These are phyloP conservation scores for Penicillium sp. DNA, from an alignment of 2,329 filamentous ascomycete species.

Conservation along the genomic window DNA sequence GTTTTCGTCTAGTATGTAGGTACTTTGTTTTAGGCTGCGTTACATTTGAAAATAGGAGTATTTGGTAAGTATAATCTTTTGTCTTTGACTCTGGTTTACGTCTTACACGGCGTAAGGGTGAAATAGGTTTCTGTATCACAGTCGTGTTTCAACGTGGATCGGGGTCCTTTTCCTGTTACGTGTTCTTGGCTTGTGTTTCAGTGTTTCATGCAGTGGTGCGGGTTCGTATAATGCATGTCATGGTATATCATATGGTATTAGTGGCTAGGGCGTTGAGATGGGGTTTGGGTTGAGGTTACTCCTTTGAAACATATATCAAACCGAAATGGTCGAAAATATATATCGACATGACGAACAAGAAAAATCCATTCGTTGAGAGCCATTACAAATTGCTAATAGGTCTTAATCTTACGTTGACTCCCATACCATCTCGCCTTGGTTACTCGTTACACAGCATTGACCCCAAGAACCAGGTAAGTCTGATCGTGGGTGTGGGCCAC, in stretches of 20 bases:
- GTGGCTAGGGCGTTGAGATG: neutral
- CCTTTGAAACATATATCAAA: neutral
- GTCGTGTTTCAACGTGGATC: constrained; percentile 1
- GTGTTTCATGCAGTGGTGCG: neutral
- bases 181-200: neutral
- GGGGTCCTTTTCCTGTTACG: neutral
- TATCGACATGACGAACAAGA: neutral
- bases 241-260: neutral
- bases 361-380: neutral
- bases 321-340: neutral
- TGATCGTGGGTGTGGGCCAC: neutral
- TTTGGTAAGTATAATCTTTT: neutral
- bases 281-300: neutral
- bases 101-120: neutral
- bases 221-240: neutral
- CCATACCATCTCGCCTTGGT: neutral
- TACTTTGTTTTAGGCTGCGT: neutral
- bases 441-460: constrained; percentile 1
- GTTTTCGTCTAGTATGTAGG: too few species aligned
- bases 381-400: neutral
- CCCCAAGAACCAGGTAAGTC: neutral
- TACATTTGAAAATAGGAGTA: neutral
- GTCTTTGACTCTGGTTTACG: neutral
- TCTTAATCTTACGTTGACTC: neutral
- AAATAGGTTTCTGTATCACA: neutral